Percentiles rank a stretch among this genome's conserved stretches.
Conservation (phyloP, 176 grass and related monocot species). For the Eleusine indica region DNA sequence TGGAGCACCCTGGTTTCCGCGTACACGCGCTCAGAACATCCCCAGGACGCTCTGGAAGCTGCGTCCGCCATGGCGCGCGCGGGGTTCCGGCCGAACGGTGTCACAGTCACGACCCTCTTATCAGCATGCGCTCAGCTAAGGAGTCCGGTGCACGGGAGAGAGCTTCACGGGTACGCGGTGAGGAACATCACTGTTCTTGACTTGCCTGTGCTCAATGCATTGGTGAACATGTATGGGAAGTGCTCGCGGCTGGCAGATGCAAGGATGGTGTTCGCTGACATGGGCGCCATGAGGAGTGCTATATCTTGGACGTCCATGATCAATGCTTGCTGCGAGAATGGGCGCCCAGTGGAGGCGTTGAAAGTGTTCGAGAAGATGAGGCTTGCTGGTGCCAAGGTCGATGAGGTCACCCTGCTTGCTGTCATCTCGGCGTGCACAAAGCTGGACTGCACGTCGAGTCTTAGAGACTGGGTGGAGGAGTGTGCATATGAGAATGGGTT, state of each 20-base stretch:
- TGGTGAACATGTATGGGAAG: constrained; percentile 56
- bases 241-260: constrained; percentile 27
- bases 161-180: constrained; percentile 47
- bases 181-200: constrained; percentile 41
- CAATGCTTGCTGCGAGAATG: constrained; percentile 49
- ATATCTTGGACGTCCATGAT: constrained; percentile 75
- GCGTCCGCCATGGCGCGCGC: constrained; percentile 35
- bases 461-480: constrained; percentile 46
- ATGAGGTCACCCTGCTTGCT: constrained; percentile 56
- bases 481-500: constrained; percentile 27
- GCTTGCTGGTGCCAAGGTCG: constrained; percentile 29
- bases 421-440: constrained; percentile 52
- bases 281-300: constrained; percentile 27
- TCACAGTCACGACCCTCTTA: constrained; percentile 48
- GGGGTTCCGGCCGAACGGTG: constrained; percentile 29
- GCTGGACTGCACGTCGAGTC: constrained; percentile 19
- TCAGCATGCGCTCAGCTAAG: constrained; percentile 45
- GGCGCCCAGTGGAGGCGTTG: constrained; percentile 23
- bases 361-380: constrained; percentile 56
- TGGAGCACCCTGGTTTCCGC: constrained; percentile 61
- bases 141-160: constrained; percentile 38
- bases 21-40: constrained; percentile 23
- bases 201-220: constrained; percentile 41
- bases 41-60: constrained; percentile 13
- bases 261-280: constrained; percentile 23